phyloP scores from a whole-genome alignment of 1,284 basidiomycete genomes.

The Rhodotorula sp. region DNA sequence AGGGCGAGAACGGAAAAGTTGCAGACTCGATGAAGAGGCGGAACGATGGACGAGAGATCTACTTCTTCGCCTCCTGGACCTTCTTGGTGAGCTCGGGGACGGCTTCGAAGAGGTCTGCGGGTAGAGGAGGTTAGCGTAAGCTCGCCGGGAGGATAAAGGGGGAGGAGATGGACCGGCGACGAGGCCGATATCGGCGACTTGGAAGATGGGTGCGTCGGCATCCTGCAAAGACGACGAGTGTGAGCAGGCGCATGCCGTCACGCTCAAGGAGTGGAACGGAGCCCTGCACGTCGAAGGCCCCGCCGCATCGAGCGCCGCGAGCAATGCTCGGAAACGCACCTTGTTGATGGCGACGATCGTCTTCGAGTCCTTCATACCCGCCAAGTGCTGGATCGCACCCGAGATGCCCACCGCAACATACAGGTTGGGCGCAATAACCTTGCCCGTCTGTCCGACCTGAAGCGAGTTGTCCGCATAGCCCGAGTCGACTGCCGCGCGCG shows the following conservation, averaged over 20 bases:
- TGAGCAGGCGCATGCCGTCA: not conserved
- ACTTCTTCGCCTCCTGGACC: constrained; percentile 58
- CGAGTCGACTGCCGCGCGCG: constrained; percentile 94
- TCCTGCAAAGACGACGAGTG: constrained; percentile 59
- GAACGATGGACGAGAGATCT: not conserved
- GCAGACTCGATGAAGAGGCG: not conserved
- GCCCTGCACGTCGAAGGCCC: not conserved
- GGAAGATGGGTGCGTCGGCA: constrained; percentile 97
- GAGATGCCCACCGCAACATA: constrained; percentile 97
- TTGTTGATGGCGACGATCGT: constrained; percentile 99
- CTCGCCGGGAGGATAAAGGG: too few relatives aligned
- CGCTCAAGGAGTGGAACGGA: not conserved
- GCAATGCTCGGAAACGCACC: constrained; percentile 52
- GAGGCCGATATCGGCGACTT: constrained; percentile 93
- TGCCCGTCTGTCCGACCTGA: constrained; percentile 98
- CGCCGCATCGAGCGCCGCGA: not conserved
- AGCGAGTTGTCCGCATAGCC: constrained; percentile 98
- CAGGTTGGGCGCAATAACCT: constrained; percentile 73
- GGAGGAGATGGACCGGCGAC: constrained; percentile 58
- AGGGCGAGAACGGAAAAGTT: too few relatives aligned
- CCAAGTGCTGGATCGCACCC: constrained; percentile 97
- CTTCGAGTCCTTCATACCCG: constrained; percentile 99
- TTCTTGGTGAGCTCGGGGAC: constrained; percentile 86
- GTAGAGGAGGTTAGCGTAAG: not conserved
- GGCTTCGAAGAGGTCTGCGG: constrained; percentile 74